Evolutionary conservation across 345 rosid genomes (phyloP).

Genomic region (Sisymbrium altissimum): DNA sequence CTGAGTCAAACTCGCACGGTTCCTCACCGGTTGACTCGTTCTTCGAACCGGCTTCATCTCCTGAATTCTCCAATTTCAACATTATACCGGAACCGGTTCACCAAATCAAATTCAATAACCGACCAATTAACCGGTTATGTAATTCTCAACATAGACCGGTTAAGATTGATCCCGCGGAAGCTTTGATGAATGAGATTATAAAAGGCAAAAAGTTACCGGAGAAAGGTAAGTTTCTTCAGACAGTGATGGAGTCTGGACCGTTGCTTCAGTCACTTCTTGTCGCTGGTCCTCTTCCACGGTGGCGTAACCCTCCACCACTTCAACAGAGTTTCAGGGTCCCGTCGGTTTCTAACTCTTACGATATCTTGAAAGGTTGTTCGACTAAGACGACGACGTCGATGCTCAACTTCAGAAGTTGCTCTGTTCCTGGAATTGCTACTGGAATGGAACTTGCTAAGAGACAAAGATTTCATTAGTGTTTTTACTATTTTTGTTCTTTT

Average conservation of each 20-base stretch:
- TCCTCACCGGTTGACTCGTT: constrained; percentile 77
- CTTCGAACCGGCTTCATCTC: constrained; percentile 67
- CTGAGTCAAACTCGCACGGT: constrained; percentile 68
- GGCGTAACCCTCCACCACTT: constrained; percentile 94
- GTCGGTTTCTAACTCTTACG: constrained; percentile 43
- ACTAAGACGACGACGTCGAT: constrained; percentile 24
- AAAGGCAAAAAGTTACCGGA: constrained; percentile 60
- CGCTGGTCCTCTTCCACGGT: constrained; percentile 88
- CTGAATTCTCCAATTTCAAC: constrained; percentile 58
- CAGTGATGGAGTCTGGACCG: constrained; percentile 75
- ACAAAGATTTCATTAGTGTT: constrained; percentile 55
- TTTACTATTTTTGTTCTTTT: not conserved
- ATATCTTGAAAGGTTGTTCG: constrained; percentile 29
- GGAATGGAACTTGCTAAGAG: constrained; percentile 49
- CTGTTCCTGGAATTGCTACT: constrained; percentile 39
- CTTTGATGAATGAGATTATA: constrained; percentile 45
- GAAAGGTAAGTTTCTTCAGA: constrained; percentile 67
- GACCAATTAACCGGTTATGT: not conserved
- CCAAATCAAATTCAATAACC: constrained; percentile 16
- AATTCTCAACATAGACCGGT: constrained; percentile 5
- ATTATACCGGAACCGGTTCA: constrained; percentile 39
- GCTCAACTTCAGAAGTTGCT: constrained; percentile 39
- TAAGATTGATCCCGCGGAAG: constrained; percentile 43
- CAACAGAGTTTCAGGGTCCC: constrained; percentile 56
- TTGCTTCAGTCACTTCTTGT: constrained; percentile 72